phyloP scores from a whole-genome alignment of 2,329 filamentous ascomycete genomes.

The Stagonosporopsis tanaceti region DNA sequence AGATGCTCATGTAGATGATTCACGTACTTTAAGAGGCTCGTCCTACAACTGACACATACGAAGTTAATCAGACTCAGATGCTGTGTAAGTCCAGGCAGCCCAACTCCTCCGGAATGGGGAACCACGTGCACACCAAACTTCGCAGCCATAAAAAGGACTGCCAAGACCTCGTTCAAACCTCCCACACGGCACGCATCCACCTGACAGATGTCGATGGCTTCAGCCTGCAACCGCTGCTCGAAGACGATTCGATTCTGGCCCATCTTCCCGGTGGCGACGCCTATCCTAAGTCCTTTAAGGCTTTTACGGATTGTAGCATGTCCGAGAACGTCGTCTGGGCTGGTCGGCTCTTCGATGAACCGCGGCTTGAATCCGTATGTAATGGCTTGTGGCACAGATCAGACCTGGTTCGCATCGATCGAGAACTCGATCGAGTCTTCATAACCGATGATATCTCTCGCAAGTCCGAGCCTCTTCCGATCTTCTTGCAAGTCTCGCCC shows the following conservation, averaged over 20 bases:
- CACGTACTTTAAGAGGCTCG: conserved; percentile 86
- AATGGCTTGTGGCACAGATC: conserved; percentile 89
- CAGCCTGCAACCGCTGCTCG: conserved; percentile 84
- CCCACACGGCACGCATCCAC: conserved; percentile 90
- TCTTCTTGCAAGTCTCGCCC: conserved; percentile 78
- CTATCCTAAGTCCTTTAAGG: conserved; percentile 75
- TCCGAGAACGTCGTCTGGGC: conserved; percentile 86
- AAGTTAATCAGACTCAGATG: conserved; percentile 93
- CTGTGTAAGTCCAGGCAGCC: conserved; percentile 91
- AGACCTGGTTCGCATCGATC: conserved; percentile 92
- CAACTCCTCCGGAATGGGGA: conserved; percentile 87
- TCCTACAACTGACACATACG: conserved; percentile 81
- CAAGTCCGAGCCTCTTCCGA: conserved; percentile 72
- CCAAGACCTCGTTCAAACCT: conserved; percentile 89
- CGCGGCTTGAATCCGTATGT: conserved; percentile 86
- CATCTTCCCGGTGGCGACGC: conserved; percentile 92
- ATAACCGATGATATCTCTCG: conserved; percentile 80
- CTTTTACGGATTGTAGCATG: conserved; percentile 86
- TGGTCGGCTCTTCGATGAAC: conserved; percentile 96
- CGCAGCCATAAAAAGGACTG: conserved; percentile 83
- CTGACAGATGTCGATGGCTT: conserved; percentile 88
- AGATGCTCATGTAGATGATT: conserved; percentile 96
- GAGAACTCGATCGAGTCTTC: conserved; percentile 80
- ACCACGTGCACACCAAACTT: conserved; percentile 84
- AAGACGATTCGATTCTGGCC: conserved; percentile 94